Evolutionary conservation across 352 stramenopile genomes (phyloP).

Genomic region (Pythium diclinum): DNA sequence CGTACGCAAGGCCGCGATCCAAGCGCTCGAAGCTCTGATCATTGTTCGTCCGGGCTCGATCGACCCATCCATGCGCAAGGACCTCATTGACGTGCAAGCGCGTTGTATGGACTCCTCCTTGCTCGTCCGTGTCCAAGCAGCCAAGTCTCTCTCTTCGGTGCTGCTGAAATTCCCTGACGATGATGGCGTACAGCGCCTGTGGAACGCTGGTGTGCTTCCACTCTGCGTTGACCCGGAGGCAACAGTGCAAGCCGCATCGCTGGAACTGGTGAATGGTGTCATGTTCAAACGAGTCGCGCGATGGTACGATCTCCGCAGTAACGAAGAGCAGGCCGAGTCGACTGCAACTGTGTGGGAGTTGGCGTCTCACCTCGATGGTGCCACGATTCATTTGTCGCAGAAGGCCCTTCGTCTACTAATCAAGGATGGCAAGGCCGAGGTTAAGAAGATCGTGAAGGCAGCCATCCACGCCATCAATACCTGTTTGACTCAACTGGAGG

Average conservation of each 20-base stretch:
- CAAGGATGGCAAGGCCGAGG: constrained; percentile 57
- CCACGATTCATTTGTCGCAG: constrained; percentile 73
- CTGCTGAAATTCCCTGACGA: constrained; percentile 69
- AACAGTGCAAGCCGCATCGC: constrained; percentile 60
- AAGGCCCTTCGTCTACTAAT: constrained; percentile 68
- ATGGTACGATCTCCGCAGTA: constrained; percentile 51
- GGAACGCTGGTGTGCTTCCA: constrained; percentile 81
- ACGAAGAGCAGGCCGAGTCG: constrained; percentile 26
- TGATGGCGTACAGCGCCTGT: constrained; percentile 71
- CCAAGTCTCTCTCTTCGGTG: constrained; percentile 78
- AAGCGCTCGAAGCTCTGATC: constrained; percentile 73
- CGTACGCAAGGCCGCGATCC: constrained; percentile 72
- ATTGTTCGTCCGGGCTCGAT: constrained; percentile 45
- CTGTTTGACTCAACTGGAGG: constrained; percentile 39
- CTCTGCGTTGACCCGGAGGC: constrained; percentile 77
- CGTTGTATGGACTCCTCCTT: constrained; percentile 75
- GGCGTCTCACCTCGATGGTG: constrained; percentile 68
- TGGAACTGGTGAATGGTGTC: constrained; percentile 54
- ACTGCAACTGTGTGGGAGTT: constrained; percentile 57
- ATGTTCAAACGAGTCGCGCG: constrained; percentile 65
- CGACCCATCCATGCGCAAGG: constrained; percentile 49
- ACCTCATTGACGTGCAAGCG: constrained; percentile 76
- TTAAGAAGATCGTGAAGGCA: constrained; percentile 51
- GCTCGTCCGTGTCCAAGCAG: constrained; percentile 74
- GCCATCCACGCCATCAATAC: constrained; percentile 66